Percentiles rank a stretch among this genome's conserved stretches.
Conservation (phyloP, 1,284 basidiomycete genomes). For the Schizopora paradoxa region DNA sequence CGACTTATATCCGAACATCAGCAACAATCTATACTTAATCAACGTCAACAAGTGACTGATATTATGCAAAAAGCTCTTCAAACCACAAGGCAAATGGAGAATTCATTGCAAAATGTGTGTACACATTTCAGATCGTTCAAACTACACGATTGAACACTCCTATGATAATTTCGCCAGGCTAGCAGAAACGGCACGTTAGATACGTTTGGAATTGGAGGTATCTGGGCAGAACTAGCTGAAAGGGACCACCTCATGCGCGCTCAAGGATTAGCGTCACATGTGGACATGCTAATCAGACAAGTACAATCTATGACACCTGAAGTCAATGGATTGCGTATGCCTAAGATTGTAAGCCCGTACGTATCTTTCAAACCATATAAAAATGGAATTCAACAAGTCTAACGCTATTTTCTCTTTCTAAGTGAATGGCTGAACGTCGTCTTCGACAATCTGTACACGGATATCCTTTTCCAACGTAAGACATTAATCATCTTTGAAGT, state of each 20-base stretch:
- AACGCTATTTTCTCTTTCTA: neutral
- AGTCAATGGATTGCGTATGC: constrained; percentile 3
- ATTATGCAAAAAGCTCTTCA: constrained; percentile 11
- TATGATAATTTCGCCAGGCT: constrained; percentile 2
- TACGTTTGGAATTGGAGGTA: constrained; percentile 7
- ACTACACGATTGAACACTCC: neutral
- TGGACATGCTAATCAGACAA: constrained; percentile 7
- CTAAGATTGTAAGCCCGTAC: constrained; percentile 8
- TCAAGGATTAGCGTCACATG: constrained; percentile 10
- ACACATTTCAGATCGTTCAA: neutral
- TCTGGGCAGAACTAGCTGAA: constrained; percentile 14
- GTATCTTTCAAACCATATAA: neutral
- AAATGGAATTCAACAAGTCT: neutral
- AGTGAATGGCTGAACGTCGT: constrained; percentile 16
- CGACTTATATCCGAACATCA: neutral
- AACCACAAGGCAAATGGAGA: constrained; percentile 8
- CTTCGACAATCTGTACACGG: constrained; percentile 17
- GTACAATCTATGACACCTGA: constrained; percentile 8
- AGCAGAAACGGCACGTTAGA: constrained; percentile 10
- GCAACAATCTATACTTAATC: constrained; percentile 8
- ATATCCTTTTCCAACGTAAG: constrained; percentile 17
- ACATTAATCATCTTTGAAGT: neutral
- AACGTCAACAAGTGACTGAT: constrained; percentile 9
- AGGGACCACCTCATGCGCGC: constrained; percentile 9
- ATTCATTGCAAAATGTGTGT: constrained; percentile 13